phyloP scores from a whole-genome alignment of 108 stramenopile species.

The Fistulifera solaris region DNA sequence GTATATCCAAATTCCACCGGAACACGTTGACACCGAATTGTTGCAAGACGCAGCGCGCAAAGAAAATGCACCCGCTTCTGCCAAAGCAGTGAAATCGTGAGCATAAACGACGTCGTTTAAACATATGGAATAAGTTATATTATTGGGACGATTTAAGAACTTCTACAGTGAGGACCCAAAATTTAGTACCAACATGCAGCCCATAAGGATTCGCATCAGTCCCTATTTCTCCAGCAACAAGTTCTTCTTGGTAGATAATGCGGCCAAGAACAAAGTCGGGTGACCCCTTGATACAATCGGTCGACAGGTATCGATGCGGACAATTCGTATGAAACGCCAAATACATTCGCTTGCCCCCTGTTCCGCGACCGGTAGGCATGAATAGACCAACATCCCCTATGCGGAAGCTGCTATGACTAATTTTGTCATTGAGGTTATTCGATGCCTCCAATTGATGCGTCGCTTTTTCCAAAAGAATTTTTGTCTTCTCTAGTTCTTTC shows the following conservation, averaged over 20 bases:
- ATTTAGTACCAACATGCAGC: conserved; percentile 73
- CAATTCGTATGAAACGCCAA: conserved; percentile 77
- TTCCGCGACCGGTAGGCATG: conserved; percentile 72
- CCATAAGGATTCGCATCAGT: conserved; percentile 77
- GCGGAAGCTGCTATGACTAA: conserved; percentile 71
- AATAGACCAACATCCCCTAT: conserved; percentile 79
- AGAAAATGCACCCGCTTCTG: conserved; percentile 67
- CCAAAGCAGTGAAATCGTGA: not conserved
- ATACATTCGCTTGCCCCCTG: conserved; percentile 62
- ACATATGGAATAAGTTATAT: not conserved
- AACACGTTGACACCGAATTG: conserved; percentile 94
- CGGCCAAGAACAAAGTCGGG: conserved; percentile 77
- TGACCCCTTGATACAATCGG: conserved; percentile 55
- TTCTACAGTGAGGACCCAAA: conserved; percentile 76
- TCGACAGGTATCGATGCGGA: conserved; percentile 73
- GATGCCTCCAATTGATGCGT: conserved; percentile 15
- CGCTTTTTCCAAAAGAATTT: conserved; percentile 27
- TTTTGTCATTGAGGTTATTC: conserved; percentile 50
- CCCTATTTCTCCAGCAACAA: conserved; percentile 55
- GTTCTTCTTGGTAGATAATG: conserved; percentile 69
- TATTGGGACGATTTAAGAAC: conserved; percentile 32
- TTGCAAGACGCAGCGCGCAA: conserved; percentile 97
- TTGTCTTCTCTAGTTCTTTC: conserved; percentile 37
- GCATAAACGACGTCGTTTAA: not conserved
- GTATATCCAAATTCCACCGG: conserved; percentile 93